Evolutionary conservation across 495 filamentous ascomycete genomes (phyloP), one percentile per base, ranked within the genome.

Genomic region (Penicillium nucicola): DNA sequence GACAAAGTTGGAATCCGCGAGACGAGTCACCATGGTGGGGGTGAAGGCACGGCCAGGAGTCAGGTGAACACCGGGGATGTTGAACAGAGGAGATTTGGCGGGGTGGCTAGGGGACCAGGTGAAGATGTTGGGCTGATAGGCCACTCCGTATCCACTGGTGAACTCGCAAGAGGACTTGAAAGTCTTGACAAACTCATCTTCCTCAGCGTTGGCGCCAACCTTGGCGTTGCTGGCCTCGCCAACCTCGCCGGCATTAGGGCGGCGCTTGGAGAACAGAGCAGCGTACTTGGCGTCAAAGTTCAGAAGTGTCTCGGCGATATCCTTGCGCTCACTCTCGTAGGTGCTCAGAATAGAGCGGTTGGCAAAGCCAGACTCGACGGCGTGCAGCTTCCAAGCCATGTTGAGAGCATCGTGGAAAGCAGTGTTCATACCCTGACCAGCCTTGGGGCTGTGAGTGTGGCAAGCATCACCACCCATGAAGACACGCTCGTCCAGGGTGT

Each of bases 1-100:
- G 12, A 92, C 88, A 19, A 87, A 79, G 72, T 93, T 95, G 60
- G 88, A 84, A 62, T 96, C 90, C 4, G 85, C 82, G 22, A 95
- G 85, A 30, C 90, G 80, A 22, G 88, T 95, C 31, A 95, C 90
- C 46, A 84, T 86, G 4, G 85, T 77, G 17, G 87, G 87, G 17
- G 76, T 83, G 65, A 95, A 77, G 19, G 90, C 80, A 13, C 86
- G 83, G 44, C 90, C 90, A 4, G 84, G 72, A 4, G 76, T 77
- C 45, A 90, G 69, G 36, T 77, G 84, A 34, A 78, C 83, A 43
- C 76, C 77, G 18, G 76, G 68, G 6, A 85, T 74, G 60, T 84
- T 71, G 64, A 93, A 85, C 55, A 91, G 69, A 31, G 69, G 61
- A 8, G 84, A 89, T 61, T 86, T 72, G 13, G 89, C 89, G 1